A percentile compares a stretch with the other conserved stretches of the same genome.
Evolutionary conservation across 371 early-diverging fungal species (phyloP).

Genomic region (Mortierella sp.): DNA sequence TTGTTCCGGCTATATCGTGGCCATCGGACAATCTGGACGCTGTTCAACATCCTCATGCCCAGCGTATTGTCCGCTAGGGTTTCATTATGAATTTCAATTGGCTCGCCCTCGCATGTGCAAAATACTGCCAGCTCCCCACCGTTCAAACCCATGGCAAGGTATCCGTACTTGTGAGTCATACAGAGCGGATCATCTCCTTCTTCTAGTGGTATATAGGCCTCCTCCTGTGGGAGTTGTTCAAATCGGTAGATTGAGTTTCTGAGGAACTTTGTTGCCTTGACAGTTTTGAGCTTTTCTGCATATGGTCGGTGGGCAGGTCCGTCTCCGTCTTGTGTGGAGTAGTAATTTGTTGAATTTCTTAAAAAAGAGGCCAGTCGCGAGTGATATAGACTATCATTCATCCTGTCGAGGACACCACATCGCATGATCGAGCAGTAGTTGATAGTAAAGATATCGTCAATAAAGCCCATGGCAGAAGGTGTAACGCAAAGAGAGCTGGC

Average conservation of each 20-base stretch:
- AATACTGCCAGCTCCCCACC: slow-evolving; percentile 64
- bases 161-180: slow-evolving; percentile 66
- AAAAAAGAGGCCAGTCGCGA: background rate
- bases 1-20: slow-evolving; percentile 33
- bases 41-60: slow-evolving; percentile 62
- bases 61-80: slow-evolving; percentile 38
- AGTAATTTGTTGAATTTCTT: too few species aligned
- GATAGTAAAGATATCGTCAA: slow-evolving; percentile 64
- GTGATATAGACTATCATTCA: slow-evolving; percentile 13
- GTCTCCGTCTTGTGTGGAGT: slow-evolving; percentile 51
- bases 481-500: slow-evolving; percentile 64
- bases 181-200: slow-evolving; percentile 52
- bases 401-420: slow-evolving; percentile 57
- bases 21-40: slow-evolving; percentile 69
- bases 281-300: slow-evolving; percentile 23
- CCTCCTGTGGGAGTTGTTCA: slow-evolving; percentile 44
- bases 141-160: slow-evolving; percentile 66
- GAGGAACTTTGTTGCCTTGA: slow-evolving; percentile 62
- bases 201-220: slow-evolving; percentile 17
- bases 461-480: slow-evolving; percentile 60
- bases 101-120: slow-evolving; percentile 58
- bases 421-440: slow-evolving; percentile 62
- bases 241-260: slow-evolving; percentile 56
- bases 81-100: slow-evolving; percentile 59
- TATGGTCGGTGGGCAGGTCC: slow-evolving; percentile 14